Base-by-base conservation (phyloP, 805 yeast genomes). In the Yamadazyma ubonensis region DNA sequence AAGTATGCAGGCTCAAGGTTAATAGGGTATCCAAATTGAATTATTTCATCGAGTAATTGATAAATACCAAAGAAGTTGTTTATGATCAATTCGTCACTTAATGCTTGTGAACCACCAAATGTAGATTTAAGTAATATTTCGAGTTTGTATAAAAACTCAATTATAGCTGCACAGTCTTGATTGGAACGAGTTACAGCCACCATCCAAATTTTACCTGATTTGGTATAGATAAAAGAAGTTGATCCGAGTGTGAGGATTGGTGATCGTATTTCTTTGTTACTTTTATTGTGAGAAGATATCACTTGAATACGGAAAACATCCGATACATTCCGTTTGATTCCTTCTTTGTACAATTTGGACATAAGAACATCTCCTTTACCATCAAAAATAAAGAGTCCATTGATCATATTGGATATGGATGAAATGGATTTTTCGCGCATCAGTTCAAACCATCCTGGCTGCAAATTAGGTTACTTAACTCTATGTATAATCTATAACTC, bases 271-370 rank as follows among this genome's bases (percentile, higher is more conserved):
- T 51, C 53, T 33, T 50, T 36, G 16, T 45, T 42, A 36, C 18
- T 38, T 31, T 56, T 54, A 21, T 55, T 39, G 23, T 39, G 69
- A 41, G 82, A 75, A 38, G 86, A 71, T 29, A 91, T 87, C 19
- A 91, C 96, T 56, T 91, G 96, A 39, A 89, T 82, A n/a, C 96
- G 75, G 55, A 91, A 91, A 21, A 89, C 86, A 51, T 90, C 97
- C 12, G 93, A 71, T 15, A 90, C 80, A 39, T 84, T 84, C 38
- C 91, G 65, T 50, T 86, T 79, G 40, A 88, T 77, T 2, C 90
- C 87, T 39, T 84, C 88, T 41, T 82, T 73, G 59, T 81, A 82
- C 26, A 86, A 56, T 39, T 85, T 77, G 16, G 93, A 81, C 38
- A 90, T 78, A 29, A 91, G 67, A 15, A 88, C 79, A 57, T 90